These are phyloP conservation scores for Durio zibethinus DNA, from an alignment of 345 rosid species.

Conservation along the genomic window DNA sequence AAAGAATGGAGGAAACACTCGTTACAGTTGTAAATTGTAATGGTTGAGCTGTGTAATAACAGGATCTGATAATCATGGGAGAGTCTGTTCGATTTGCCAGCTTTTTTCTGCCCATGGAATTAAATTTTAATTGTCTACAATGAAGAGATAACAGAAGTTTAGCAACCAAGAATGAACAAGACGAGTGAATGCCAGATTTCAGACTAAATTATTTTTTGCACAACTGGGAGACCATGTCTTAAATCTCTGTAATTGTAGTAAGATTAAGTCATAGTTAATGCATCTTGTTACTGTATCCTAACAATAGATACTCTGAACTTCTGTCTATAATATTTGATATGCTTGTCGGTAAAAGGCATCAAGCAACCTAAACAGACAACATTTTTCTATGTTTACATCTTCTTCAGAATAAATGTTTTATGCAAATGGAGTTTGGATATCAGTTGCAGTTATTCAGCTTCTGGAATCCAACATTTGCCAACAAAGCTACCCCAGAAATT, in stretches of 20 bases:
- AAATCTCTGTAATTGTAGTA: neutral
- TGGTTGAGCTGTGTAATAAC: neutral
- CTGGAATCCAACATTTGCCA: neutral
- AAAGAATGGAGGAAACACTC: neutral
- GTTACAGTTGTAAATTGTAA: neutral
- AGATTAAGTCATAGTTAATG: neutral
- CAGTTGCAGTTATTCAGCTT: neutral
- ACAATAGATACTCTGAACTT: neutral
- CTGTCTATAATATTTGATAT: neutral
- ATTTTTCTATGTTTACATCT: neutral
- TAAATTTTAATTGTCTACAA: neutral
- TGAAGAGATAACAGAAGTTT: neutral
- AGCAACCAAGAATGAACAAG: neutral
- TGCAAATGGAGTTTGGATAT: neutral
- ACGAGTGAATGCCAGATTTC: neutral
- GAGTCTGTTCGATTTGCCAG: neutral
- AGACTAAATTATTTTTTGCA: neutral
- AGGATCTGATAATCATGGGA: neutral
- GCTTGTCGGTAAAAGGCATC: neutral
- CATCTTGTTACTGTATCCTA: neutral
- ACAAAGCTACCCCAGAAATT: neutral
- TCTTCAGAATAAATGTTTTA: neutral
- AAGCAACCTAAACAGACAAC: neutral
- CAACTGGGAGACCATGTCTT: neutral
- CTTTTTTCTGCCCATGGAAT: neutral